Percentiles rank a stretch among this genome's conserved stretches.
Evolutionary conservation across 495 filamentous ascomycete species (phyloP).

Genomic region (Talaromyces wortmannii): DNA sequence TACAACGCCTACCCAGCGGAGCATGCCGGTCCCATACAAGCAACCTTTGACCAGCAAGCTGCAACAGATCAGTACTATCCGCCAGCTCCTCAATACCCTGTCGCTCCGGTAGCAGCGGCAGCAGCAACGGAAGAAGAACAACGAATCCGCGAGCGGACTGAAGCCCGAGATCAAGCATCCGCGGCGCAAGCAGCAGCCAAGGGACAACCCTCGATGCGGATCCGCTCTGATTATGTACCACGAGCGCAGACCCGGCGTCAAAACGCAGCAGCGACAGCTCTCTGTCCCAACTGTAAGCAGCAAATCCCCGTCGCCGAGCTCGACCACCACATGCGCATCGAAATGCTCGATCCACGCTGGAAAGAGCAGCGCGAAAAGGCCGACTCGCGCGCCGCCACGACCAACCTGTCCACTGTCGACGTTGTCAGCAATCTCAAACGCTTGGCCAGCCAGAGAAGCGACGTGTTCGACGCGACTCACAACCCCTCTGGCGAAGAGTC

Average conservation of each 20-base stretch:
- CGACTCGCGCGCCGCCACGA: conserved; percentile 75
- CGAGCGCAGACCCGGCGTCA: conserved; percentile 65
- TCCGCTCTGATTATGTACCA: conserved; percentile 86
- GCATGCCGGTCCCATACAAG: conserved; percentile 20
- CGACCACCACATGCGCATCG: conserved; percentile 92
- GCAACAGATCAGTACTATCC: conserved; percentile 27
- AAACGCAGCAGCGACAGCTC: conserved; percentile 57
- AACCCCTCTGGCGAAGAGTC: conserved; percentile 24
- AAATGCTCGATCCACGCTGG: conserved; percentile 92
- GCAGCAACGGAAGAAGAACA: conserved; percentile 60
- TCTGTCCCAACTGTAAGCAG: conserved; percentile 93
- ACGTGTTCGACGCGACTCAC: conserved; percentile 70
- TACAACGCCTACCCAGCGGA: conserved; percentile 43
- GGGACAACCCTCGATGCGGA: conserved; percentile 70
- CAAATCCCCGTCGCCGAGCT: conserved; percentile 80
- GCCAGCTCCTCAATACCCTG: conserved; percentile 20
- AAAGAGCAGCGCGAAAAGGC: conserved; percentile 89
- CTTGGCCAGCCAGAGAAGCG: conserved; percentile 83
- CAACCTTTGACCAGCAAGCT: conserved; percentile 16
- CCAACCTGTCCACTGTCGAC: conserved; percentile 79
- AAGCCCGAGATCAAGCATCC: conserved; percentile 67
- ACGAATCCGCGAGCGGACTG: conserved; percentile 58
- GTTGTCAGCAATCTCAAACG: conserved; percentile 94
- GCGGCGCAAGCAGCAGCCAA: conserved; percentile 62
- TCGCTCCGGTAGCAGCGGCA: conserved; percentile 1